Evolutionary conservation across 2,329 filamentous ascomycete genomes (phyloP), one percentile per base, ranked within the genome.

Genomic region (Helotiales sp.): DNA sequence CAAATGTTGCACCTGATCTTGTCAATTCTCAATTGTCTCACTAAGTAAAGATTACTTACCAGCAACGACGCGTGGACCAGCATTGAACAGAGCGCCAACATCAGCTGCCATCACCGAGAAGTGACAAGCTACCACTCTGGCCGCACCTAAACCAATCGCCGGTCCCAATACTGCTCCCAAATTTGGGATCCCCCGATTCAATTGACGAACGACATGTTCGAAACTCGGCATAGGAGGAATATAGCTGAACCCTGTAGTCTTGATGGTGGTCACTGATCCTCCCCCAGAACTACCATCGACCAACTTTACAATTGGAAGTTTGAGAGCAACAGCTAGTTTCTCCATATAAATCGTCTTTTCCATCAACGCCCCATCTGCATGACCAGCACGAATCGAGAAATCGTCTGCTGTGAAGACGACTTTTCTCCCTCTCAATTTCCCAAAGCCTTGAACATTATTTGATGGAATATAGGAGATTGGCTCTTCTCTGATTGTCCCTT

Each of bases 41-140:
- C 5, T 5, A 27, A 5, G 1, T 17, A 5, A 4, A 52, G 10
- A 17, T 15, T 12, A 60, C 58, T 51, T 44, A 64, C 66, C 75
- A 49, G 82, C 81, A 17, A 87, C 85, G 0, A 87, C 83, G 59
- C 81, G 81, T 0, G 84, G 84, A 0, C 85, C 85, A 6, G 85
- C 85, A 66, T 87, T 87, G 67, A 88, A 86, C 24, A 87, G 66
- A 1, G 77, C 76, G 0, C 84, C 85, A 1, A 88, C 75, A 67
- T 87, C 82, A 4, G 74, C 82, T 2, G 84, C 83, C 84, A 87
- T 87, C 31, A 87, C 84, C 1, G 79, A 83, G 66, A 87, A 88
- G 66, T 87, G 85, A 46, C 83, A 86, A 1, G 78, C 77, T 1
- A 84, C 81, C 0, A 86, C 83, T 38, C 84, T 73, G 1, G 84